Evolutionary conservation across 768 basidiomycete species (phyloP).

Genomic region (Kwoniella dendrophila): DNA sequence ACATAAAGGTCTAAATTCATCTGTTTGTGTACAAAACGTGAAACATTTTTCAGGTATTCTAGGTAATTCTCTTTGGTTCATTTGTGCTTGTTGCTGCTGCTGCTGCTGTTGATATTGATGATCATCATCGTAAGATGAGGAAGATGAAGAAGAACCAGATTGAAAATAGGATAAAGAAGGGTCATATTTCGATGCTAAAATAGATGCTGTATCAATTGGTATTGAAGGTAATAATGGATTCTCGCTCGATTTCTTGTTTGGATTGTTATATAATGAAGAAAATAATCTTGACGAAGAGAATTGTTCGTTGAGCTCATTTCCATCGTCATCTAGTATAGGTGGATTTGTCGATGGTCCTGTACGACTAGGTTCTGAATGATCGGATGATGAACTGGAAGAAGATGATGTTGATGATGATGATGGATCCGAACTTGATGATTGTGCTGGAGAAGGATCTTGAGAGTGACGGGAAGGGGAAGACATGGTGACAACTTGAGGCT

Average conservation of each 20-base stretch:
- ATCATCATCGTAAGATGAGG: not conserved
- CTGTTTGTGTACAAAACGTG: constrained; percentile 41
- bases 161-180: constrained; percentile 22
- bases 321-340: not conserved
- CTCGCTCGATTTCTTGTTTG: not conserved
- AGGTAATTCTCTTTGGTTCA: not conserved
- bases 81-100: too few species aligned
- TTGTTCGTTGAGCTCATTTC: not conserved
- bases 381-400: constrained; percentile 11
- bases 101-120: not conserved
- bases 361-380: not conserved
- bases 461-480: not conserved
- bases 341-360: not conserved
- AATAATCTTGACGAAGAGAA: constrained; percentile 12
- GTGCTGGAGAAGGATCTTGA: constrained; percentile 7
- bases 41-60: constrained; percentile 46
- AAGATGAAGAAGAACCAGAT: constrained; percentile 21
- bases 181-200: constrained; percentile 20
- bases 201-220: constrained; percentile 11
- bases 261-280: constrained; percentile 14
- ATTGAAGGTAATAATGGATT: constrained; percentile 9
- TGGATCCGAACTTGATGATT: not conserved
- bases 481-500: not conserved
- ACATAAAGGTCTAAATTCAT: constrained; percentile 33
- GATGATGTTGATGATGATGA: constrained; percentile 9